Evolutionary conservation across 2,329 filamentous ascomycete species (phyloP), one percentile per base, ranked within the genome.

Genomic region (Tolypocladium album): DNA sequence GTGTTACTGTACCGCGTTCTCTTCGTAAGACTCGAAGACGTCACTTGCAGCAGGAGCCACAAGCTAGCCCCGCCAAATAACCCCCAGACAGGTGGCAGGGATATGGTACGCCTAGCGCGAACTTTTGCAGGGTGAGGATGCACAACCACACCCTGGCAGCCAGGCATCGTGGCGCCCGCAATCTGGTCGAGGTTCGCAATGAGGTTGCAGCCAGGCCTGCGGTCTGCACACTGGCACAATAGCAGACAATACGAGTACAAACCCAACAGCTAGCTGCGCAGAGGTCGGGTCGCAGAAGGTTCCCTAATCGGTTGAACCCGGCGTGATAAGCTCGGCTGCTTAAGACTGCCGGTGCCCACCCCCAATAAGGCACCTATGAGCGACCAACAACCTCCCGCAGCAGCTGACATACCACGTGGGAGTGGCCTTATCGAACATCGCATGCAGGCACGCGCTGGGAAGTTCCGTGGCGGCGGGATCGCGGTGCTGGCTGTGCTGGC

Each of bases 51-150:
- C 24, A 31, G 27, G 39, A 40, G 55, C 55, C 55, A 31, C 58
- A 56, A 24, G 47, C 42, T 55, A 53, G 40, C 40, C 57, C 52
- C 39, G 52, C 59, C 57, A 58, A 40, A 60, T 45, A 56, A 57
- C 55, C 56, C 40, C 27, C 57, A 53, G 53, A 34, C 38, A 27
- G 56, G 45, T 24, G 43, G 36, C 39, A 55, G 53, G 59, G 58
- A 55, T 59, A 22, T 15, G 53, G 53, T 36, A 40, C 22, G 55
- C 50, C 42, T 63, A 60, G 62, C 57, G 58, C 40, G 55, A 62
- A 59, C 57, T 62, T 59, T 63, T 62, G 60, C 62, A 59, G 60
- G 61, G 60, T 20, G 39, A 42, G 20, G 36, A 45, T 27, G 42
- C 39, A 31, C 55, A 43, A 42, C 20, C 42, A 50, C 56, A 39